These are phyloP conservation scores for Plasmodium reichenowi DNA, from an alignment of 169 alveolate species.

Conservation along the genomic window DNA sequence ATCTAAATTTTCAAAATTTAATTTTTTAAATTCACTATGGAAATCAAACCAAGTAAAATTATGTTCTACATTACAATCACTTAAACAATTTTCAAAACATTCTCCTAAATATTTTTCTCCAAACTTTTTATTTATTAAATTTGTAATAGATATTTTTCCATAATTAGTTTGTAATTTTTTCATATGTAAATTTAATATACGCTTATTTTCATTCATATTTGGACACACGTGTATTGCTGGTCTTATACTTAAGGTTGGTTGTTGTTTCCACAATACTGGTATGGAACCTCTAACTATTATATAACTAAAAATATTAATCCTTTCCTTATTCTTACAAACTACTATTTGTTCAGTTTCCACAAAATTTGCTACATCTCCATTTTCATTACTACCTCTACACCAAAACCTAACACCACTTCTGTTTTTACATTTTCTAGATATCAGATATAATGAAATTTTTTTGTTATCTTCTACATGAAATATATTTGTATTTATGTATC, in stretches of 20 bases:
- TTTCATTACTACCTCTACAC: conserved; percentile 96
- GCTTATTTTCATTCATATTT: conserved; percentile 47
- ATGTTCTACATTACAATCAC: conserved; percentile 32
- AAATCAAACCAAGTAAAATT: conserved; percentile 75
- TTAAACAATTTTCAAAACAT: conserved; percentile 61
- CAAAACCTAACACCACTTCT: conserved; percentile 95
- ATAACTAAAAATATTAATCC: conserved; percentile 85
- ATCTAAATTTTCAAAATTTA: conserved; percentile 35
- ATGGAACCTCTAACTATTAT: conserved; percentile 95
- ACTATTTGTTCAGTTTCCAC: conserved; percentile 95
- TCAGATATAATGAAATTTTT: conserved; percentile 70
- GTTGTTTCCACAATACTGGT: conserved; percentile 97
- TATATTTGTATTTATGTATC: conserved; percentile 36
- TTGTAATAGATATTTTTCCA: conserved; percentile 73
- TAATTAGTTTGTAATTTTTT: conserved; percentile 57
- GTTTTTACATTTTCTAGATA: conserved; percentile 91
- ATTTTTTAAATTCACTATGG: conserved; percentile 63
- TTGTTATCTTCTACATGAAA: conserved; percentile 50
- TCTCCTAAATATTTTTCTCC: conserved; percentile 75
- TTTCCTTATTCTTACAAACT: conserved; percentile 80
- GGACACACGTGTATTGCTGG: conserved; percentile 41
- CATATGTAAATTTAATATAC: conserved; percentile 69
- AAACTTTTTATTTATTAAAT: conserved; percentile 58
- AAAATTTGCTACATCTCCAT: conserved; percentile 96
- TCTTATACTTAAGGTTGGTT: conserved; percentile 56